A percentile compares a stretch with the other conserved stretches of the same genome.
Conservation (phyloP, 2,329 filamentous ascomycete genomes). For the Lecanicillium sp. region DNA sequence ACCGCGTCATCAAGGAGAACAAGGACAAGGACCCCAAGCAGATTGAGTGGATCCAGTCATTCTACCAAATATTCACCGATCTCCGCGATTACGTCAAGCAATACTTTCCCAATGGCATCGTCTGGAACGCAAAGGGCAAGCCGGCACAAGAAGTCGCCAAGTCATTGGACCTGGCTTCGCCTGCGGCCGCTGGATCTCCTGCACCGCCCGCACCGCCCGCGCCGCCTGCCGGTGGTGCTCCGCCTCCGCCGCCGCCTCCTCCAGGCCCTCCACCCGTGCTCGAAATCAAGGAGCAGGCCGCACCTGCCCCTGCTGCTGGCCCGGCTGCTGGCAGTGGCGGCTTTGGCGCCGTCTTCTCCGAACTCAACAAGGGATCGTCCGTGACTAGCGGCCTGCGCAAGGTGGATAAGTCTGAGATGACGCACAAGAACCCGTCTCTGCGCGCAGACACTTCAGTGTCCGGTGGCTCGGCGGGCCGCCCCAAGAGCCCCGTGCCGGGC, state of each 20-base stretch:
- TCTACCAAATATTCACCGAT: conserved; percentile 82
- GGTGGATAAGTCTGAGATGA: conserved; percentile 94
- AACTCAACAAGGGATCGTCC: conserved; percentile 81
- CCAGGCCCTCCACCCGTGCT: conserved; percentile 62
- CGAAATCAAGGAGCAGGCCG: conserved; percentile 42
- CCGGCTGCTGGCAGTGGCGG: conserved; percentile 42
- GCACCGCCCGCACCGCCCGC: conserved; percentile 46
- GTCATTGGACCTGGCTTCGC: conserved; percentile 40
- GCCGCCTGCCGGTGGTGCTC: conserved; percentile 49
- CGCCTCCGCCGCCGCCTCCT: conserved; percentile 62
- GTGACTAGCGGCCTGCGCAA: conserved; percentile 86
- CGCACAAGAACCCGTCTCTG: conserved; percentile 91
- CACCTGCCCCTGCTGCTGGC: conserved; percentile 19
- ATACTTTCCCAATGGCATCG: conserved; percentile 69
- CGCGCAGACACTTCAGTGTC: conserved; percentile 66
- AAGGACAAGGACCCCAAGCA: conserved; percentile 75
- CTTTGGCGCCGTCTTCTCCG: conserved; percentile 81
- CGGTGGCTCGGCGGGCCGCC: conserved; percentile 47
- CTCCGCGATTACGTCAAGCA: conserved; percentile 79
- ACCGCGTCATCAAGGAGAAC: conserved; percentile 83
- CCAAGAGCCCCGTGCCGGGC: conserved; percentile 80
- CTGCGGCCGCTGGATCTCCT: conserved; percentile 33
- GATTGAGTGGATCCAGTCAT: conserved; percentile 84
- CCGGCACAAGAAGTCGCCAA: conserved; percentile 60
- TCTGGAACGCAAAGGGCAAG: conserved; percentile 76